Percentiles rank a stretch among this genome's conserved stretches.
Conservation (phyloP, 2,329 filamentous ascomycete species). For the Aureobasidium sp. region DNA sequence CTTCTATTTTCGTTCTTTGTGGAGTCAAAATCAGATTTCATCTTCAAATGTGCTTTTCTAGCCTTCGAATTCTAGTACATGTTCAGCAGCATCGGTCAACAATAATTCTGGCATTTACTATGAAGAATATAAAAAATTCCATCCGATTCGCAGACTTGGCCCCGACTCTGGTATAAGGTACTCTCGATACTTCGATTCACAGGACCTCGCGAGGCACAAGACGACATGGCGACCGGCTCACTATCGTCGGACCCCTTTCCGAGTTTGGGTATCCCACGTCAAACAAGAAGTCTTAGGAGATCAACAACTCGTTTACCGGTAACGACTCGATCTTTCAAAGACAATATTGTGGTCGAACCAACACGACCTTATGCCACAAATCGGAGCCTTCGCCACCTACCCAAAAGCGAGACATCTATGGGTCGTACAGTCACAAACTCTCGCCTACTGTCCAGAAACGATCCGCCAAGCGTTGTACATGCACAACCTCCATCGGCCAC, state of each 20-base stretch:
- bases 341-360: neutral
- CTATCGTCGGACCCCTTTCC: neutral
- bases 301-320: slow-evolving; percentile 7
- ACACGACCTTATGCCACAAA: neutral
- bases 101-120: neutral
- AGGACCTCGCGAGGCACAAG: neutral
- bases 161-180: neutral
- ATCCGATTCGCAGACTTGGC: neutral
- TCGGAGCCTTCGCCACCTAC: neutral
- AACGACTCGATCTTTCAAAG: neutral
- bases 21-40: neutral
- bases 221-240: neutral
- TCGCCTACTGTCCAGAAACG: neutral
- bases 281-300: slow-evolving; percentile 1
- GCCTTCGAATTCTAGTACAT: neutral
- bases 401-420: neutral
- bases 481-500: neutral
- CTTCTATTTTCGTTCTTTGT: slow-evolving; percentile 15
- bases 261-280: neutral
- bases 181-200: neutral
- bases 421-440: slow-evolving; percentile 6
- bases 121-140: neutral
- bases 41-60: slow-evolving; percentile 4
- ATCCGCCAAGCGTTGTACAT: slow-evolving; percentile 11
- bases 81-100: neutral